Evolutionary conservation across 2,329 filamentous ascomycete genomes (phyloP).

Genomic region (Chaetomium olivaceum): DNA sequence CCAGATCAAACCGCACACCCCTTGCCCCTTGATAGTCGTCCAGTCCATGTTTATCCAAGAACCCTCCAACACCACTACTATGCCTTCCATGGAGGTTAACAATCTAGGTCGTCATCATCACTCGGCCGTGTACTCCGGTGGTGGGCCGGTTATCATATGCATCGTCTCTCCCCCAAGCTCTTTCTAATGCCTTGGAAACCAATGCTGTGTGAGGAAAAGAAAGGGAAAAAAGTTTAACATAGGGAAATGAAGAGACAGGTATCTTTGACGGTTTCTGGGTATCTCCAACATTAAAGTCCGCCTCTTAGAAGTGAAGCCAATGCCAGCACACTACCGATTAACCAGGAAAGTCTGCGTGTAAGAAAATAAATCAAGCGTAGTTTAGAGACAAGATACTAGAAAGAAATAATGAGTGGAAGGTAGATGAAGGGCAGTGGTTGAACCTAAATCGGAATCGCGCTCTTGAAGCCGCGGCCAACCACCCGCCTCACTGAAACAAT

Average conservation of each 20-base stretch:
- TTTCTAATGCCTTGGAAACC: slow-evolving; percentile 23
- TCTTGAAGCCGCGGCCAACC: neutral
- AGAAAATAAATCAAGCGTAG: neutral
- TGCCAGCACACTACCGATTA: neutral
- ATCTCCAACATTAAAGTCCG: slow-evolving; percentile 31
- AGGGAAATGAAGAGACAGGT: slow-evolving; percentile 13
- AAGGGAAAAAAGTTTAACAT: slow-evolving; percentile 7
- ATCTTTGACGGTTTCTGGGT: slow-evolving; percentile 27
- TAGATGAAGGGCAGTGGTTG: neutral
- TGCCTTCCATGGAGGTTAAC: slow-evolving; percentile 7
- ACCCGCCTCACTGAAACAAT: slow-evolving; percentile 6
- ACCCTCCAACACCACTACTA: neutral
- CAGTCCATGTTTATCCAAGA: neutral
- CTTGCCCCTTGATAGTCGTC: neutral
- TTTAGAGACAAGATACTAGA: neutral
- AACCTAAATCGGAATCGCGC: neutral
- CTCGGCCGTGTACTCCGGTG: slow-evolving; percentile 17
- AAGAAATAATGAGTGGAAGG: neutral
- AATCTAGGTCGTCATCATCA: slow-evolving; percentile 28
- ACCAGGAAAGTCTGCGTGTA: neutral
- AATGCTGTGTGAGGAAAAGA: slow-evolving; percentile 14
- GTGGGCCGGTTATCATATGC: slow-evolving; percentile 22
- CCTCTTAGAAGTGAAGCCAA: slow-evolving; percentile 18
- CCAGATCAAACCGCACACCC: neutral
- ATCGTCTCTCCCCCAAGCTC: slow-evolving; percentile 14